Conservation (phyloP, 768 basidiomycete species). For the Panellus pusillus region DNA sequence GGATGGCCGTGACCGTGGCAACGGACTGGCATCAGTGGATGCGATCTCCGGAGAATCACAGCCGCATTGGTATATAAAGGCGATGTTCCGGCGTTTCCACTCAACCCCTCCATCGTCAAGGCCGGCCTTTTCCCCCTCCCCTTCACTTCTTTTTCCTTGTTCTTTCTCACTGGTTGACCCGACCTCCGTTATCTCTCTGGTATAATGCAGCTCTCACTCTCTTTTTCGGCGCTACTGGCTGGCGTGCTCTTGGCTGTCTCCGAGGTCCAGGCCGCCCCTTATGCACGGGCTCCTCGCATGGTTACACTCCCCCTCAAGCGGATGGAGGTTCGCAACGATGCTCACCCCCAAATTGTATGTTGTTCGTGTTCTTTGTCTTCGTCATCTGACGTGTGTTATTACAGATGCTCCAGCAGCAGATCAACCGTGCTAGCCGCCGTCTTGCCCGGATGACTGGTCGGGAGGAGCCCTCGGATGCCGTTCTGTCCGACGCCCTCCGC, state of each 20-base stretch:
- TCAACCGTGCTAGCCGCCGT: slow-evolving; percentile 64
- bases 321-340: slow-evolving; percentile 28
- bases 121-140: slow-evolving; percentile 35
- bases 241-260: slow-evolving; percentile 45
- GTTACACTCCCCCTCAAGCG: slow-evolving; percentile 48
- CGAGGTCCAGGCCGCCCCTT: slow-evolving; percentile 44
- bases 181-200: slow-evolving; percentile 22
- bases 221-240: slow-evolving; percentile 53
- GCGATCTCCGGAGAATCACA: background rate
- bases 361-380: background rate
- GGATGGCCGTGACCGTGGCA: background rate
- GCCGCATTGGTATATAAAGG: slow-evolving; percentile 15
- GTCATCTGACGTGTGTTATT: background rate
- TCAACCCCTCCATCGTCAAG: slow-evolving; percentile 27
- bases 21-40: background rate
- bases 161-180: slow-evolving; percentile 24
- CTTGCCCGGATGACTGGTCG: slow-evolving; percentile 70
- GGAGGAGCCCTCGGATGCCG: slow-evolving; percentile 45
- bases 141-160: slow-evolving; percentile 24
- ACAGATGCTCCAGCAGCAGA: slow-evolving; percentile 68
- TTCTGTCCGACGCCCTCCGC: slow-evolving; percentile 46
- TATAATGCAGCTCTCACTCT: slow-evolving; percentile 56
- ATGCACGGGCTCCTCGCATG: slow-evolving; percentile 31
- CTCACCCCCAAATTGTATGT: slow-evolving; percentile 41
- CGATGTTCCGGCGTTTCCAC: slow-evolving; percentile 2